These are phyloP conservation scores for Yamadazyma spencermartinsiae DNA, from an alignment of 1,139 yeast genomes.

Conservation along the genomic window DNA sequence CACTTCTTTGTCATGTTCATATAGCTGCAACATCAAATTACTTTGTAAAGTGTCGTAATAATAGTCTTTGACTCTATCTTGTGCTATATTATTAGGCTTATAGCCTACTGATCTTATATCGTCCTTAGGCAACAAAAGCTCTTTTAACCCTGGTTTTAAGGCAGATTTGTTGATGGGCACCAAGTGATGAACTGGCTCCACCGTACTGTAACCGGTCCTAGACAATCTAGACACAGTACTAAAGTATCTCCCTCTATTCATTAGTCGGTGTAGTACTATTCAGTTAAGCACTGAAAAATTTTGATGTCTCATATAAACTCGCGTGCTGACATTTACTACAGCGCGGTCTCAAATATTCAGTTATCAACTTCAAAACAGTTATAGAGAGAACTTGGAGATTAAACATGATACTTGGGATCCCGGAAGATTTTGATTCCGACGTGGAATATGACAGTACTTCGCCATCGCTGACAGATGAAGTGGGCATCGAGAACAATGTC, in stretches of 20 bases:
- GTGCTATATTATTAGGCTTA: conserved; percentile 69
- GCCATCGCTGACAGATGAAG: background rate
- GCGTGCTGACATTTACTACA: conserved; percentile 1
- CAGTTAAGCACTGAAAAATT: conserved; percentile 9
- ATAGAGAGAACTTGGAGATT: background rate
- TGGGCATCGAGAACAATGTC: background rate
- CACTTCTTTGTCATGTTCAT: conserved; percentile 59
- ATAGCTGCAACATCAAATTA: conserved; percentile 76
- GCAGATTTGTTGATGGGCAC: conserved; percentile 72
- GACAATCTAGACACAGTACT: conserved; percentile 24
- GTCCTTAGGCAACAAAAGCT: conserved; percentile 61
- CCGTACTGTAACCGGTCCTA: conserved; percentile 76
- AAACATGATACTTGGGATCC: conserved; percentile 29
- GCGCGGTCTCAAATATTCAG: conserved; percentile 1
- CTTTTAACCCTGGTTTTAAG: conserved; percentile 69
- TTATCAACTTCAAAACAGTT: background rate
- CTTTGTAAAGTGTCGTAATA: conserved; percentile 71
- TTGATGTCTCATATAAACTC: conserved; percentile 1
- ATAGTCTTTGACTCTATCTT: conserved; percentile 80
- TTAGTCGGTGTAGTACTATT: conserved; percentile 2
- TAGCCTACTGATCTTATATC: conserved; percentile 78
- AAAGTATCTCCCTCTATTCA: conserved; percentile 16
- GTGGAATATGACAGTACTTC: conserved; percentile 7
- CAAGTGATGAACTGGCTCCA: conserved; percentile 88
- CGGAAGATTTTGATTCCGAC: conserved; percentile 23